phyloP scores from a whole-genome alignment of 129 eudicot genomes.

The Heracleum sosnowskyi region DNA sequence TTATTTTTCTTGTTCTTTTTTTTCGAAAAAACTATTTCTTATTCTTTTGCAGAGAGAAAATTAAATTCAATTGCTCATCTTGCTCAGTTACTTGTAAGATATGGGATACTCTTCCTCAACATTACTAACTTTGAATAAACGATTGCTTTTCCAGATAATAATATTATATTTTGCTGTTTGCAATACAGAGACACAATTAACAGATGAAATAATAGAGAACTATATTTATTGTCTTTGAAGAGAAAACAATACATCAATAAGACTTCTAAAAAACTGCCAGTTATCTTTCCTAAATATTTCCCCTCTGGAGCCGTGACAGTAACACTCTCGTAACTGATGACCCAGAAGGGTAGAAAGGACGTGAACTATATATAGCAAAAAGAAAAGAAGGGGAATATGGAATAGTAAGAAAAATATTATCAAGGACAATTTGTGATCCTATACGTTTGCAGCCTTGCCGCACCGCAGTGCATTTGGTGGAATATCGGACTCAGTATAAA shows the following conservation, averaged over 20 bases:
- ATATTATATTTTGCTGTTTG: no score
- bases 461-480: conserved; percentile 65
- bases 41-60: no score
- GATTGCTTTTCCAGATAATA: no score
- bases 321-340: conserved; percentile 54
- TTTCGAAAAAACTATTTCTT: no score
- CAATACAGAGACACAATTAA: no score
- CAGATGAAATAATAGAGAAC: no score
- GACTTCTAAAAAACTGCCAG: not conserved
- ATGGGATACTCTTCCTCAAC: no score
- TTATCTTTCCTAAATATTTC: not conserved
- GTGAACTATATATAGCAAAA: no score
- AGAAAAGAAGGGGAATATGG: conserved; percentile 4
- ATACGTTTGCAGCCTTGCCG: conserved; percentile 46
- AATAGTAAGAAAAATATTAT: not conserved
- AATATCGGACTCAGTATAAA: conserved; percentile 42
- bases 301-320: conserved; percentile 25
- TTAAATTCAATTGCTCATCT: no score
- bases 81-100: no score
- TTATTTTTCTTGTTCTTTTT: no score
- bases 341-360: not conserved
- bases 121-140: no score
- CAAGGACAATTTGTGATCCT: conserved; percentile 10
- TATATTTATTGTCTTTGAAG: conserved; percentile 7
- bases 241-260: conserved; percentile 11